These are phyloP conservation scores for Fusarium sp. DNA, from an alignment of 2,329 filamentous ascomycete genomes.

Conservation along the genomic window DNA sequence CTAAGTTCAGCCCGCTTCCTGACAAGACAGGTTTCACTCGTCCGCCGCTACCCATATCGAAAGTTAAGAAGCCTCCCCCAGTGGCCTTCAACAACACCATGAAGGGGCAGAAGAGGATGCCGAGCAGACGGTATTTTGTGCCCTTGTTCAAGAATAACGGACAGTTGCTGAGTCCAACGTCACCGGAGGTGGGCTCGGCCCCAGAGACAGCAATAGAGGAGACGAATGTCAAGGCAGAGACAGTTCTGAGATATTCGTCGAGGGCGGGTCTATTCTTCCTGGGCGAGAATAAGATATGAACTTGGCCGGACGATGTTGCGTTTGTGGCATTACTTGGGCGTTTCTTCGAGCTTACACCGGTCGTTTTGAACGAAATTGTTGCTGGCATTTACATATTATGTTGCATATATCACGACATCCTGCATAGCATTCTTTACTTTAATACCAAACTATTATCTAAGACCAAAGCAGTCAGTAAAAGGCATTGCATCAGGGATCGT, in stretches of 20 bases:
- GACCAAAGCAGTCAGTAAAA: no score
- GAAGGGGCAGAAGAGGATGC: slow-evolving; percentile 5
- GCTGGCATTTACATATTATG: no score
- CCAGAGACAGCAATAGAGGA: background rate
- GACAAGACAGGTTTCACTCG: background rate
- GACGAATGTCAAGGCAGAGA: slow-evolving; percentile 7
- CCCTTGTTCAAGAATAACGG: slow-evolving; percentile 33
- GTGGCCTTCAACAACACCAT: background rate
- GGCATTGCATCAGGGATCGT: no score
- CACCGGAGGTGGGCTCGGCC: slow-evolving; percentile 8
- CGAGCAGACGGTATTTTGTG: slow-evolving; percentile 39
- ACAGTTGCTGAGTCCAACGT: slow-evolving; percentile 31
- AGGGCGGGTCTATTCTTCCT: slow-evolving; percentile 30
- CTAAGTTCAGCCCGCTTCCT: slow-evolving; percentile 11
- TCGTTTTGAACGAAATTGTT: background rate
- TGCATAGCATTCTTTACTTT: background rate
- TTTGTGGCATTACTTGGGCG: background rate
- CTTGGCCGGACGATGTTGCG: background rate
- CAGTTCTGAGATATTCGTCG: slow-evolving; percentile 23
- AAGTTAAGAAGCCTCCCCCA: slow-evolving; percentile 3
- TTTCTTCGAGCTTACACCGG: background rate
- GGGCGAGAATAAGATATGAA: slow-evolving; percentile 38
- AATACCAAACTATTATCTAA: background rate
- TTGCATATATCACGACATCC: background rate
- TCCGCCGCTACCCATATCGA: slow-evolving; percentile 2